A percentile compares a stretch with the other conserved stretches of the same genome.
Conservation (phyloP, 2,329 filamentous ascomycete genomes). For the Fusarium concolor region DNA sequence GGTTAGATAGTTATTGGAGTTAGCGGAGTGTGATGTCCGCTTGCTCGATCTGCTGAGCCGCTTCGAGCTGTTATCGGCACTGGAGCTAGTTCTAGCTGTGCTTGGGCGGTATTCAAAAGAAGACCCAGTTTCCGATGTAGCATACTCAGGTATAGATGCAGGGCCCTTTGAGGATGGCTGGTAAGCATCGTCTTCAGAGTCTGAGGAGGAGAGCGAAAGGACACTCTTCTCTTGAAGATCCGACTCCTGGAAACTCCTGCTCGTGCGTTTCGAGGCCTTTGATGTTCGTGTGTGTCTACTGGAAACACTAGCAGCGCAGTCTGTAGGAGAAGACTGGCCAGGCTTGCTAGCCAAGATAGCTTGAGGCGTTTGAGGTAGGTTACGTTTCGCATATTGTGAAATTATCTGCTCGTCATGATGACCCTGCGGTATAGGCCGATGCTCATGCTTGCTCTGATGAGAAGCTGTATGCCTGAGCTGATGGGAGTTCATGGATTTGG, state of each 20-base stretch:
- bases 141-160: conserved; percentile 44
- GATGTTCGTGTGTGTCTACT: conserved; percentile 67
- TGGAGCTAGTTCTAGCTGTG: conserved; percentile 41
- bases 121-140: conserved; percentile 42
- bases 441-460: conserved; percentile 25
- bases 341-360: conserved; percentile 34
- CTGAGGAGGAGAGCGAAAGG: conserved; percentile 67
- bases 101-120: conserved; percentile 38
- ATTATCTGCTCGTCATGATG: conserved; percentile 41
- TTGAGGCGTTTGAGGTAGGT: conserved; percentile 42
- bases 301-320: conserved; percentile 64
- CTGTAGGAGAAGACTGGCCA: conserved; percentile 50
- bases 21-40: conserved; percentile 48
- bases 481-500: conserved; percentile 21
- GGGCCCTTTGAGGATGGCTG: conserved; percentile 40
- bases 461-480: conserved; percentile 19
- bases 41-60: conserved; percentile 52
- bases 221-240: conserved; percentile 68
- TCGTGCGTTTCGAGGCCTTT: conserved; percentile 62
- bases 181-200: conserved; percentile 62
- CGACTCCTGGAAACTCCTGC: conserved; percentile 59
- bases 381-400: conserved; percentile 44
- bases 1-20: conserved; percentile 57
- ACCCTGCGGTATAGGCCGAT: conserved; percentile 25
- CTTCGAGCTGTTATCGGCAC: conserved; percentile 42